Base-by-base conservation (phyloP, 352 stramenopile genomes). In the Pilasporangium apinafurcum region DNA sequence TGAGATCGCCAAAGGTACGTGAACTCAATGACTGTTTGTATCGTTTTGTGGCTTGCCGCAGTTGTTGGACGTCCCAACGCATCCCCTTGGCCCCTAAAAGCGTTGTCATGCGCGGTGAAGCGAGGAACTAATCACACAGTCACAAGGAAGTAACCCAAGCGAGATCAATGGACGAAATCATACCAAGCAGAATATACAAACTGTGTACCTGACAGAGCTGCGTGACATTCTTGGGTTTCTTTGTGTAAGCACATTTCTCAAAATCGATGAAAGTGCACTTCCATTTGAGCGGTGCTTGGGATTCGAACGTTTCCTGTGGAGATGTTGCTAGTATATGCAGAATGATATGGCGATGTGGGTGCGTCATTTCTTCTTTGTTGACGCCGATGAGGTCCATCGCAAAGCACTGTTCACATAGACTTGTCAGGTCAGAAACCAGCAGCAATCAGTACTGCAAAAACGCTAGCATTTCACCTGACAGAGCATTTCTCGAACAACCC, bases 331-430 rank as follows among this genome's bases (percentile, higher is more conserved):
- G 13, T 33, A 25, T 38, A 27, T 69, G 51, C 18, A 89, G 42
- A 43, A 88, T 71, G 18, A 89, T 84, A 32, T 89, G 77, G 35
- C 73, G 73, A 26, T 80, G 77, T 27, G 77, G 77, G 36, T 89
- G 77, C 8, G 73, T 89, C 77, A 89, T 89, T 51, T 89, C 77
- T 38, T 82, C 77, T 56, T 89, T 89, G 56, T 86, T 89, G 34
- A 86, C 69, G 5, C 71, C 60, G 58, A 86, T 75, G 38, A 65
- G 59, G 56, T 86, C 77, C 58, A 89, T 63, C 17, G 62, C 67
- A 52, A 85, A 89, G 51, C 76, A 86, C 70, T 87, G 29, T 4
- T 8, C 13, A 36, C 32, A 20, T n/a, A 44, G 6, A 14, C 12
- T 1, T 34, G 13, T 34, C 29, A 13, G 10, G 14, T 27, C 28